Evolutionary conservation across 2,329 filamentous ascomycete genomes (phyloP), one percentile per base, ranked within the genome.

Genomic region (Alternaria incomplexa): DNA sequence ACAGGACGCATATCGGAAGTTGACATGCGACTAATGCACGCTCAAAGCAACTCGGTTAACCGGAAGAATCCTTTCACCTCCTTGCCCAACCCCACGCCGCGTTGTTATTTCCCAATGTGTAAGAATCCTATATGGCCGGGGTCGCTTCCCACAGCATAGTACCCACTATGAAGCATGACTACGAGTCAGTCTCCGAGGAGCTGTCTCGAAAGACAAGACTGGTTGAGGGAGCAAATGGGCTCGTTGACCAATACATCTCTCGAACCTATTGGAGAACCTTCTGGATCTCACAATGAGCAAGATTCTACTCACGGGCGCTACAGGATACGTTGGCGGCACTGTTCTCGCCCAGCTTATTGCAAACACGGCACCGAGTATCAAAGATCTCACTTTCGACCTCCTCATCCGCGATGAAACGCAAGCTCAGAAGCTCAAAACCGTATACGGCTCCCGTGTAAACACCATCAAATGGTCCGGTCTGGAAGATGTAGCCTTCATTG

Each of bases 321-420:
- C 66, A 2, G 68, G 66, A 22, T 66, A 70, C 52, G 64, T 69
- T 7, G 66, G 64, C 15, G 66, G 66, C 7, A 67, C 68, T n/a
- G 50, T 68, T 13, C 67, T 70, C 11, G 43, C 50, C 2, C 63
- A 65, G 45, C 60, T 68, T 44, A 45, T 70, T 17, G 25, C 47
- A 7, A 55, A 30, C 30, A 62, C 17, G 2, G 53, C 53, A 22
- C 17, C 58, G 25, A 66, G 61, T 10, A 52, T 70, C 46, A 55
- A 56, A 43, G 4, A 15, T n/a, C 56, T 64, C 30, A 68, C 59
- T 15, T 46, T 70, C 12, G 61, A 64, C 43, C 44, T 68, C 40
- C 58, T 69, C 26, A 46, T 69, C n/a, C 67, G 67, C 55, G 47
- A 54, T 23, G 54, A 58, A 9, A 26, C 48, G 5, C 56, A 66